Evolutionary conservation across 2,329 filamentous ascomycete genomes (phyloP).

Genomic region (Fusarium coffeatum): DNA sequence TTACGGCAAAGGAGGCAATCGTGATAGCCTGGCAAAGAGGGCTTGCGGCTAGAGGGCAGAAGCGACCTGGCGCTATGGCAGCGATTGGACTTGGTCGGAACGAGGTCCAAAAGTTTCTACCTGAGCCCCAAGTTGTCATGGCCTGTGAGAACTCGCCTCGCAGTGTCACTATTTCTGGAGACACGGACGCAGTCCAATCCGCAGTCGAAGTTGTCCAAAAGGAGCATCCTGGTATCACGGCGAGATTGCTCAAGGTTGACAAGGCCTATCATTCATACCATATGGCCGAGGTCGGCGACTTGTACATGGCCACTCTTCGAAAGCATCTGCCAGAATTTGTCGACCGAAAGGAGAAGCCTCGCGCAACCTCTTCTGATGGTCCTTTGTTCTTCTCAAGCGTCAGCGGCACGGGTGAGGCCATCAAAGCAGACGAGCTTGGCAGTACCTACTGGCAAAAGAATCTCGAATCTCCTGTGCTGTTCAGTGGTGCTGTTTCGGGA

Average conservation of each 20-base stretch:
- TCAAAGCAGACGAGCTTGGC: not conserved
- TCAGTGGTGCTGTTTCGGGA: slow-evolving; percentile 28
- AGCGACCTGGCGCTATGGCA: slow-evolving; percentile 51
- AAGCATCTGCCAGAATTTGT: not conserved
- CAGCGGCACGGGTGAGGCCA: not conserved
- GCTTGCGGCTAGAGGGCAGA: slow-evolving; percentile 11
- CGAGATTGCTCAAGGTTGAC: slow-evolving; percentile 52
- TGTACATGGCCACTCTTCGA: not conserved
- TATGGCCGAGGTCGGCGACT: too few species aligned
- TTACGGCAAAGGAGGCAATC: slow-evolving; percentile 53
- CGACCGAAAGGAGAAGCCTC: not conserved
- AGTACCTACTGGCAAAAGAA: slow-evolving; percentile 48
- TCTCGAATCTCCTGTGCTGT: slow-evolving; percentile 48
- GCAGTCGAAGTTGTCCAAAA: slow-evolving; percentile 47
- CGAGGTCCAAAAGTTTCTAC: slow-evolving; percentile 46
- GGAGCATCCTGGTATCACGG: slow-evolving; percentile 46
- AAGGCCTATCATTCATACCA: slow-evolving; percentile 56
- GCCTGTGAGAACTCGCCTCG: slow-evolving; percentile 54
- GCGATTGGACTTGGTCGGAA: slow-evolving; percentile 52
- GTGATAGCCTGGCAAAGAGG: slow-evolving; percentile 56
- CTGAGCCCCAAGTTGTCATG: slow-evolving; percentile 39
- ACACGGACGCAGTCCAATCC: slow-evolving; percentile 40
- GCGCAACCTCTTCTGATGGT: not conserved
- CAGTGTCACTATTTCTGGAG: slow-evolving; percentile 54
- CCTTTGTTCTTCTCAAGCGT: slow-evolving; percentile 45